A percentile compares a stretch with the other conserved stretches of the same genome.
phyloP scores from a whole-genome alignment of 2,329 filamentous ascomycete genomes.

The Sporothrix sp. region DNA sequence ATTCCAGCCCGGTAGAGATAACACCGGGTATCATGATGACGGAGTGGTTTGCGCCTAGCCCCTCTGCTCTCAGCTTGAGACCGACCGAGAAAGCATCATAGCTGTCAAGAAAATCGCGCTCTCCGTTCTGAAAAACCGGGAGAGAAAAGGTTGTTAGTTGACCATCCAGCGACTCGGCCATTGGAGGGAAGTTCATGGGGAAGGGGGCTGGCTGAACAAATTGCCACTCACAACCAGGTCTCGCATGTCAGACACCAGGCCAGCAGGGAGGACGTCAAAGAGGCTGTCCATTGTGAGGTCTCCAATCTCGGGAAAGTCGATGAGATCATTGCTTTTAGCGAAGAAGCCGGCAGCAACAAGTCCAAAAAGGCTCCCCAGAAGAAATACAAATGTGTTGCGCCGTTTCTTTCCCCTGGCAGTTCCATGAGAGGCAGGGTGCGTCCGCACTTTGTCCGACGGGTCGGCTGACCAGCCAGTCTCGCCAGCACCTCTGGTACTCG shows the following conservation, averaged over 20 bases:
- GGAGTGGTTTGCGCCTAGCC: slow-evolving; percentile 71
- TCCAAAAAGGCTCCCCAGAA: slow-evolving; percentile 81
- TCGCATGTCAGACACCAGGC: slow-evolving; percentile 74
- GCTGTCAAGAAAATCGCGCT: slow-evolving; percentile 70
- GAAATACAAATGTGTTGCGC: slow-evolving; percentile 72
- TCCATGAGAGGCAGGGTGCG: neutral
- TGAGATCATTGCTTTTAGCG: slow-evolving; percentile 78
- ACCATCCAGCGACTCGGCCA: too few relatives aligned
- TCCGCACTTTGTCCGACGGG: neutral
- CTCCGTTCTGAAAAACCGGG: slow-evolving; percentile 52
- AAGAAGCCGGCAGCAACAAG: slow-evolving; percentile 84
- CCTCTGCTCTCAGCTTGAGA: slow-evolving; percentile 69
- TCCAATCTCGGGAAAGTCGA: slow-evolving; percentile 61
- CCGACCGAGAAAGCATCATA: slow-evolving; percentile 94
- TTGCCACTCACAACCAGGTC: slow-evolving; percentile 60
- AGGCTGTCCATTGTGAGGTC: slow-evolving; percentile 78
- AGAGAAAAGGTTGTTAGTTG: slow-evolving; percentile 6
- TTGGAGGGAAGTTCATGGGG: too few relatives aligned
- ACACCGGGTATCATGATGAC: slow-evolving; percentile 97
- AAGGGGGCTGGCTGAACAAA: neutral
- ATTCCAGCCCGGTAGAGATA: slow-evolving; percentile 93
- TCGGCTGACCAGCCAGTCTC: neutral
- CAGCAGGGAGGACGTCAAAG: slow-evolving; percentile 78
- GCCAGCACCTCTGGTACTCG: neutral
- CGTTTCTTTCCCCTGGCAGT: slow-evolving; percentile 46